Base-by-base conservation (phyloP, 2,329 filamentous ascomycete genomes). In the Cladophialophora yegresii region DNA sequence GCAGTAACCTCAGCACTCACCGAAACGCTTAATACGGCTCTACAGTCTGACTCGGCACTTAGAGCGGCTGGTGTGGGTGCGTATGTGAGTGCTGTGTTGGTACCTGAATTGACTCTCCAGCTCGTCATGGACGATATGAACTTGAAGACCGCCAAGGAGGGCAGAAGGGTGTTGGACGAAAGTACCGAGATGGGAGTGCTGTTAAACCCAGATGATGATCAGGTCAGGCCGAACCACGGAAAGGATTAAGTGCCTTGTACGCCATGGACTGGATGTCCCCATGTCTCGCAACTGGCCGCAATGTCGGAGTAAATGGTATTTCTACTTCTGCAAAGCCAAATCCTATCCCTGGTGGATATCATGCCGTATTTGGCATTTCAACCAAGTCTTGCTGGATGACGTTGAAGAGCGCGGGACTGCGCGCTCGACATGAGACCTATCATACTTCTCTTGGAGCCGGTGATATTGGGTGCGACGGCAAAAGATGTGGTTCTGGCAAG, bases 81-180 rank as follows among this genome's bases (percentile, higher is more conserved):
- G 26, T 93, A 89, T 71, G 85, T 92, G 2, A 89, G 92, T 75
- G 81, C 83, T 0, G 90, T 93, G 1, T 78, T 96, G 66, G 90
- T 96, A 26, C 90, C 91, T 0, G 92, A 96, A 71, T 71, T 86
- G 51, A 80, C 82, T 0, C 75, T 83, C 1, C 69, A 78, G 61
- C 74, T 88, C 20, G 83, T 88, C 20, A 84, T 81, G 75, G 83
- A 87, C 62, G 86, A 88, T 65, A 82, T 86, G 82, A 70, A 74
- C 0, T 78, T 85, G 1, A 16, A 50, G n/a, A 58, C 28, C 9
- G 73, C 73, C 10, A 72, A 74, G 8, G 75, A 76, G 22, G 79
- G 81, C 23, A 70, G 81, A 70, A 75, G 77, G 28, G 85, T 93
- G 22, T 76, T 93, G 72, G 78, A 83, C 67, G 84, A 89, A 67